These are phyloP conservation scores for Chloroidium sp. DNA, from an alignment of 163 green algal species.

Conservation along the genomic window DNA sequence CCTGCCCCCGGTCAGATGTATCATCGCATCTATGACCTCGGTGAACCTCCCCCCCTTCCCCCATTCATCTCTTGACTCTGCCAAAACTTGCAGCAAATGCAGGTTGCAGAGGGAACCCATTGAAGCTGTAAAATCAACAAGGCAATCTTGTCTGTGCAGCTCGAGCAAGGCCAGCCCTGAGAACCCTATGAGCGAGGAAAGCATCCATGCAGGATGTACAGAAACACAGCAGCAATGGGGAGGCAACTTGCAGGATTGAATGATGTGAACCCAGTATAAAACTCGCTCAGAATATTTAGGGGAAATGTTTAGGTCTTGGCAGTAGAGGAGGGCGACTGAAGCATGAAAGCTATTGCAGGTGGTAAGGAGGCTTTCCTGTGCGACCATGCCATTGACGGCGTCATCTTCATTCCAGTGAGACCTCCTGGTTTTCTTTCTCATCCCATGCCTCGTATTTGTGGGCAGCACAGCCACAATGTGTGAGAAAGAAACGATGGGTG, in stretches of 20 bases:
- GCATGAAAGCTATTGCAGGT: neutral
- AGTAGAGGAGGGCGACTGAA: neutral
- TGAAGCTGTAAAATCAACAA: neutral
- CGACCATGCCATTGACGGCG: conserved; percentile 8
- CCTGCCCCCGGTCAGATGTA: neutral
- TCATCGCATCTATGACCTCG: conserved; percentile 7
- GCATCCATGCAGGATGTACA: no score
- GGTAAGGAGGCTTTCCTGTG: conserved; percentile 4
- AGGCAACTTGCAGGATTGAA: no score
- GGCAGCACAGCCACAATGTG: neutral
- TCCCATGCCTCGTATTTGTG: neutral
- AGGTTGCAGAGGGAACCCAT: neutral
- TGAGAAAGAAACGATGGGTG: neutral
- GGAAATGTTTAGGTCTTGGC: neutral
- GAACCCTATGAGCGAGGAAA: neutral
- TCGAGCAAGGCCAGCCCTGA: neutral
- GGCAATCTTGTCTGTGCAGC: neutral
- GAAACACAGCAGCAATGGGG: no score
- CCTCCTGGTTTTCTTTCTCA: neutral
- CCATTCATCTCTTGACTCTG: no score
- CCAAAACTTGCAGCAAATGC: neutral
- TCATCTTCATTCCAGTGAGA: conserved; percentile 7
- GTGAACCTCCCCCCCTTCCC: neutral
- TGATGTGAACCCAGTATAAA: no score
- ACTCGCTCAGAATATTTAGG: no score